Conservation (phyloP, 1,284 basidiomycete genomes). For the Vanrija pseudolonga region DNA sequence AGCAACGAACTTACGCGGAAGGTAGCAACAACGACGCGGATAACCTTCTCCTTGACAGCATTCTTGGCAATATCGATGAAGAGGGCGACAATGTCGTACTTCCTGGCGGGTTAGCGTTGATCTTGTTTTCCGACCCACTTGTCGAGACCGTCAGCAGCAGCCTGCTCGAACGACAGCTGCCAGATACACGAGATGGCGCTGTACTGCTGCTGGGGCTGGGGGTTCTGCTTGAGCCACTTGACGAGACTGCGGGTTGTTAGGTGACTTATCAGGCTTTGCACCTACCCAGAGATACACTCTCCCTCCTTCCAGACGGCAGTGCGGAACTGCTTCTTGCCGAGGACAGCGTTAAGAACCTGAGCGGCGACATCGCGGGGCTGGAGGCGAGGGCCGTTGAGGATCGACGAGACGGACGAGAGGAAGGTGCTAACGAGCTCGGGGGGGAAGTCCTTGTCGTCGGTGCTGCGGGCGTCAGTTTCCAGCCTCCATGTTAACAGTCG, state of each 20-base stretch:
- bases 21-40: slow-evolving; percentile 88
- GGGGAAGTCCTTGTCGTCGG: slow-evolving; percentile 52
- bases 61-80: slow-evolving; percentile 80
- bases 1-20: slow-evolving; percentile 60
- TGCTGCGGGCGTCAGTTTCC: slow-evolving; percentile 22
- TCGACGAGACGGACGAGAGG: slow-evolving; percentile 60
- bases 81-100: slow-evolving; percentile 83
- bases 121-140: slow-evolving; percentile 50
- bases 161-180: slow-evolving; percentile 86
- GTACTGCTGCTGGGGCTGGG: slow-evolving; percentile 85
- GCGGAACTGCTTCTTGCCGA: slow-evolving; percentile 74
- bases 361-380: slow-evolving; percentile 81
- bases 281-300: slow-evolving; percentile 47
- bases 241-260: slow-evolving; percentile 59
- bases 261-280: slow-evolving; percentile 5
- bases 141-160: slow-evolving; percentile 80
- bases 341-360: slow-evolving; percentile 80
- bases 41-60: slow-evolving; percentile 96
- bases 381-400: slow-evolving; percentile 56
- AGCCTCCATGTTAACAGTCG: slow-evolving; percentile 32
- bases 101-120: slow-evolving; percentile 54
- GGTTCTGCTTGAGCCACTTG: slow-evolving; percentile 68
- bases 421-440: slow-evolving; percentile 62
- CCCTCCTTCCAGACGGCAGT: slow-evolving; percentile 52
- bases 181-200: slow-evolving; percentile 89